Base-by-base conservation (phyloP, 208 protist genomes). In the Trypanosoma rangeli region DNA sequence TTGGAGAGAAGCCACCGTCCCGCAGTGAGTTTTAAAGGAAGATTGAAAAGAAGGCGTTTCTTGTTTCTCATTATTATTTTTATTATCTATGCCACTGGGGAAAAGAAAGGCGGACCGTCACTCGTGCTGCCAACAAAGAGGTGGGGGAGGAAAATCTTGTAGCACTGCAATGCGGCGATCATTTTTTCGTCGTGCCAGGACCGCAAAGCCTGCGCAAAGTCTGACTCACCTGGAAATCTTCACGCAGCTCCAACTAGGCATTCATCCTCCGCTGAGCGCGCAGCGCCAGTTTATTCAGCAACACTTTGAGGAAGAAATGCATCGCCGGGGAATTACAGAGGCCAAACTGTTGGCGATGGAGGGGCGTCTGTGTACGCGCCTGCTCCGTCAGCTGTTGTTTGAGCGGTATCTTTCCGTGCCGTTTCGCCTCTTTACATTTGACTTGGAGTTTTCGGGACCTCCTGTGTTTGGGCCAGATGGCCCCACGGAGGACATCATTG, bases 381-480 rank as follows among this genome's bases (percentile, higher is more conserved):
- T 96, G 52, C 70, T 94, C 54, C 84, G 83, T 56, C 70, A 85
- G 56, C 46, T 94, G 1, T 74, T 94, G 12, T 92, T 88, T 73
- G 82, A 90, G 66, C 82, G 79, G 37, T 96, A 97, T 74, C 79
- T 97, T n/a, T 76, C 73, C 37, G 89, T 97, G 16, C 92, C 92
- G 5, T 95, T 97, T 68, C 83, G 88, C 13, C 80, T 95, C 0
- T 94, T 90, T 50, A 85, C 80, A 31, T 97, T 97, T 74, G 92
- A 97, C 66, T 89, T 97, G 78, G 87, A 97, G 75, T 97, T 95
- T 66, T 93, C 89, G 10, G 87, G 86, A 5, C 87, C 86, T 5
- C 92, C 89, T 16, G 85, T 86, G 13, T 97, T 97, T 72, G 88
- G 86, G 12, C 74, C 87, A 0, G 83, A 93, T 3, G 92, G 92